These are phyloP conservation scores for Phoma sp. DNA, from an alignment of 2,329 filamentous ascomycete genomes.

Conservation along the genomic window DNA sequence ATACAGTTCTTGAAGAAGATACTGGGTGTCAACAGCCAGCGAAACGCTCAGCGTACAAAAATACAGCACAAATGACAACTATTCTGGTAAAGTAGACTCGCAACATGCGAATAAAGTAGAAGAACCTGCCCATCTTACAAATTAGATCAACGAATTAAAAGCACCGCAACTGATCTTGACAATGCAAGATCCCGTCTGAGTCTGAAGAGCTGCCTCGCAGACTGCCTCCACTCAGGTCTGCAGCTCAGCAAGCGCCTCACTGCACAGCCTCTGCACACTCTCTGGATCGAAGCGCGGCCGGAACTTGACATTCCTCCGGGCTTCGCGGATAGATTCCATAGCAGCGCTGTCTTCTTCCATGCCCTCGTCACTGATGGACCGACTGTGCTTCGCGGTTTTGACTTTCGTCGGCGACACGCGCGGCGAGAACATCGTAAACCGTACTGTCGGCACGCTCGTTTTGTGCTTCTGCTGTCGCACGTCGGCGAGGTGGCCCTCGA, in stretches of 20 bases:
- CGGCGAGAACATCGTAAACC: slow-evolving; percentile 24
- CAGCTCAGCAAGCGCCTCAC: slow-evolving; percentile 41
- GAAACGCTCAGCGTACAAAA: not conserved
- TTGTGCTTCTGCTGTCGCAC: slow-evolving; percentile 34
- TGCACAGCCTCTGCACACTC: slow-evolving; percentile 35
- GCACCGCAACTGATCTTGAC: no score
- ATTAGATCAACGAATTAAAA: no score
- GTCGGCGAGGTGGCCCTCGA: slow-evolving; percentile 36
- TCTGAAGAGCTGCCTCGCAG: no score
- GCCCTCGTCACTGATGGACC: not conserved
- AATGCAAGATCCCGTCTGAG: no score
- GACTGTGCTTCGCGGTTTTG: not conserved
- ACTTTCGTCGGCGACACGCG: slow-evolving; percentile 25
- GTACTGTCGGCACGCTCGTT: slow-evolving; percentile 17
- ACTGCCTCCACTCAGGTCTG: not conserved
- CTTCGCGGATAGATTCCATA: slow-evolving; percentile 22
- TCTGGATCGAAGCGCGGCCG: slow-evolving; percentile 42
- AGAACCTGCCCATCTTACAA: no score
- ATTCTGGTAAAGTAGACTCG: not conserved
- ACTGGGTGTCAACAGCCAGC: not conserved
- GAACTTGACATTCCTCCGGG: slow-evolving; percentile 27
- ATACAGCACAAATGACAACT: not conserved
- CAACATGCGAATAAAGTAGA: no score
- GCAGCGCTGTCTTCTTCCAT: slow-evolving; percentile 8
- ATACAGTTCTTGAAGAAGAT: slow-evolving; percentile 5